Evolutionary conservation across 2,329 filamentous ascomycete genomes (phyloP), one percentile per base, ranked within the genome.

Genomic region (Fusarium mangiferae): DNA sequence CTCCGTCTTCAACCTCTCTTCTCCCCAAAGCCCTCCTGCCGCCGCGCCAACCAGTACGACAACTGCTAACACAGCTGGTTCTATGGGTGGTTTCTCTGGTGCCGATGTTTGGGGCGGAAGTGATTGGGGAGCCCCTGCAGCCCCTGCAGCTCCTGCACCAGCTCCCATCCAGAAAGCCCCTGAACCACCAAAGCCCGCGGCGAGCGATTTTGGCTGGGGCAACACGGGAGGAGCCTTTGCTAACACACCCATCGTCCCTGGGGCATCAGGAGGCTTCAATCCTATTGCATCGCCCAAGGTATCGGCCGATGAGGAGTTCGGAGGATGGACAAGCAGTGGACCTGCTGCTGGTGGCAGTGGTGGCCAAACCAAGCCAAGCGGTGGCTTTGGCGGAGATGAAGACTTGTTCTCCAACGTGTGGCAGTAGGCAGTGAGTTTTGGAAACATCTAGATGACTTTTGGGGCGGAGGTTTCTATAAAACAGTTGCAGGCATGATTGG

Each of bases 341-440:
- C 84, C 86, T 14, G 80, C 83, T 2, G 80, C 83, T 38, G 79
- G 85, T 26, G 81, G 80, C 48, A 82, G 81, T 55, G 80, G 80
- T 51, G 81, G 81, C 52, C 82, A 82, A 30, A 80, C 83, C 20
- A 83, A 93, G 83, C 85, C 91, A 39, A 84, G 88, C 33, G 84
- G 87, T 28, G 89, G 89, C 20, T 90, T 92, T 75, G 91, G 89
- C 26, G 90, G 87, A 60, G 91, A 90, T 62, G 96, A 98, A 75
- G 96, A 98, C 84, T 82, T 98, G 78, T 98, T 98, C 83, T 95
- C 93, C 38, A 98, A 98, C 82, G 96, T 98, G 56, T 98, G 96
- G 96, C 90, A 95, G 84, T 98, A 83, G 26, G n/a, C 24, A 26
- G 67, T 44, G 56, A 24, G 30, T 62, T 64, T 57, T 64, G 68